Conservation (phyloP, 371 early-diverging fungal genomes). For the Mucor racemosus region DNA sequence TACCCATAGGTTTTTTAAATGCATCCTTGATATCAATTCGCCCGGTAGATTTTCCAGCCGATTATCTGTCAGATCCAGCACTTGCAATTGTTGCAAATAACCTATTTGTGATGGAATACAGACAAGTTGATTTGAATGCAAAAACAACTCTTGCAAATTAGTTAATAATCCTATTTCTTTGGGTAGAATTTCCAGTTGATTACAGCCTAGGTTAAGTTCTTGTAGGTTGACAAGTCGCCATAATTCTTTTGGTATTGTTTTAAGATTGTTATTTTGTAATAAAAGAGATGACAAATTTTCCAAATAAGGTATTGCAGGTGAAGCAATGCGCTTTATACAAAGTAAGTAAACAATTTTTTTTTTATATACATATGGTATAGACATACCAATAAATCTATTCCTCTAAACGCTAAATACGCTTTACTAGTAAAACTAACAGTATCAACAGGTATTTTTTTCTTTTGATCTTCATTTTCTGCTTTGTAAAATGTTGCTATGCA, state of each 20-base stretch:
- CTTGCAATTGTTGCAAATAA: conserved; percentile 38
- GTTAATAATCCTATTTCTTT: conserved; percentile 85
- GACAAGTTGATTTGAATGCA: conserved; percentile 91
- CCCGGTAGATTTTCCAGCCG: conserved; percentile 52
- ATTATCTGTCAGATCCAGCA: conserved; percentile 67
- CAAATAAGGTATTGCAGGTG: conserved; percentile 46
- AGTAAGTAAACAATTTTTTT: background rate
- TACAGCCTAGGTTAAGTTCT: conserved; percentile 87
- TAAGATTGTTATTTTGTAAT: conserved; percentile 88
- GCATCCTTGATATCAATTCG: conserved; percentile 32
- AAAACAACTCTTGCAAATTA: conserved; percentile 80
- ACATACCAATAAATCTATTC: conserved; percentile 36
- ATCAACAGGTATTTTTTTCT: conserved; percentile 23
- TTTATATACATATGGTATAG: background rate
- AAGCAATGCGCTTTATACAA: conserved; percentile 38
- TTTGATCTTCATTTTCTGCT: conserved; percentile 11
- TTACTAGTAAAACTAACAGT: conserved; percentile 30
- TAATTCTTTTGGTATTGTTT: conserved; percentile 75
- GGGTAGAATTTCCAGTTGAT: conserved; percentile 84
- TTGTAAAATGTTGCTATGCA: conserved; percentile 34
- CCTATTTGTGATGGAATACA: conserved; percentile 84
- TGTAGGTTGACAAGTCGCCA: conserved; percentile 67
- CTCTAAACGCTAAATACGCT: conserved; percentile 32
- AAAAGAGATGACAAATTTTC: conserved; percentile 76
- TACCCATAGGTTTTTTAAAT: conserved; percentile 33